phyloP scores from a whole-genome alignment of 2,329 filamentous ascomycete species.

The Alternaria metachromatica region DNA sequence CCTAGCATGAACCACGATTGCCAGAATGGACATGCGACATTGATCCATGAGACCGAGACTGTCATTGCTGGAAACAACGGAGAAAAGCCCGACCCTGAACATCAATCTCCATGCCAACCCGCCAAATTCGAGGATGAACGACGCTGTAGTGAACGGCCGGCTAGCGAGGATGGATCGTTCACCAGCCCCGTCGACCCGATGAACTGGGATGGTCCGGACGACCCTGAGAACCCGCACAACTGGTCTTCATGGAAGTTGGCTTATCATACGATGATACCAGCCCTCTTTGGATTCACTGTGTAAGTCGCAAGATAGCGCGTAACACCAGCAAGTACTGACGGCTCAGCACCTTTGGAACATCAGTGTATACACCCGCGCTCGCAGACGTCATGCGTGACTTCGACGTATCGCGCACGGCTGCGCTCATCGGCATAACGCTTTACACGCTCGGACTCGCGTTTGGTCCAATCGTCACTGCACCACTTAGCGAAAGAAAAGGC shows the following conservation, averaged over 20 bases:
- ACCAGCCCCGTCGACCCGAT: not conserved
- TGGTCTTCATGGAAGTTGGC: conserved; percentile 43
- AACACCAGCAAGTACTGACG: not conserved
- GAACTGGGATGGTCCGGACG: conserved; percentile 45
- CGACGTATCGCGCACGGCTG: conserved; percentile 60
- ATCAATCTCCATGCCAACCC: not conserved
- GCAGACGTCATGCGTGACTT: conserved; percentile 61
- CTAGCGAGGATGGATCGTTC: not conserved
- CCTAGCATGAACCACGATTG: not conserved
- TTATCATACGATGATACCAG: conserved; percentile 45
- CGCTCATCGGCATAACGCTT: conserved; percentile 65
- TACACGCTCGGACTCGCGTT: conserved; percentile 67
- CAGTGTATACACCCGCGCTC: conserved; percentile 60
- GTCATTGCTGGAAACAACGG: not conserved
- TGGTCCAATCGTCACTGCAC: conserved; percentile 66
- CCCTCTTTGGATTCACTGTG: conserved; percentile 47
- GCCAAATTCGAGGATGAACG: not conserved
- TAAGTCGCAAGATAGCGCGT: conserved; percentile 20
- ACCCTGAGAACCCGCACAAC: conserved; percentile 49
- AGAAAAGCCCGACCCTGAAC: not conserved
- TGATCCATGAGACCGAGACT: not conserved
- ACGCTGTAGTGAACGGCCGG: not conserved
- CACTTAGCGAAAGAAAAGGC: conserved; percentile 65
- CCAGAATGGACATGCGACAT: not conserved
- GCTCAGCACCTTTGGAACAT: conserved; percentile 60